Base-by-base conservation (phyloP, 495 filamentous ascomycete species). In the Penicillium bovifimosum region DNA sequence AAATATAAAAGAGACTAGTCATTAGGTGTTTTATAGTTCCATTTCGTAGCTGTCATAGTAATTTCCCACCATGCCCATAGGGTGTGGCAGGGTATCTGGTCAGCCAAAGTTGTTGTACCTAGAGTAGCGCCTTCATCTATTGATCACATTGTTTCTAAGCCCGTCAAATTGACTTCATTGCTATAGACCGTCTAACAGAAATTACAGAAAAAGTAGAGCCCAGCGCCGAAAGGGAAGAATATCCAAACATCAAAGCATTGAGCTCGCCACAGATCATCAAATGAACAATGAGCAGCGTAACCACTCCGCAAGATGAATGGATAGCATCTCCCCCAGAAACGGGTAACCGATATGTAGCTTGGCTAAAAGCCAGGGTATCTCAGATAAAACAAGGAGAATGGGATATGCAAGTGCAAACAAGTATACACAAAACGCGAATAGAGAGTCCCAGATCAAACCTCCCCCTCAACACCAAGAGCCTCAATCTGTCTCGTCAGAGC, bases 401-500 rank as follows among this genome's bases (percentile, higher is more conserved):
- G 48, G 17, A 50, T 16, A 33, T 29, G 31, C 42, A 42, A 33
- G 48, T 50, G 47, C 35, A 56, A 24, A 24, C 42, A 49, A 34
- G 48, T 50, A 42, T 50, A 50, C 40, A 45, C 43, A 41, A 47
- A 9, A 20, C 8, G 34, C 39, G 40, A 29, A 41, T 28, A 31
- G 20, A 24, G 20, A 24, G 20, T 24, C 13, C 13, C 34, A 32
- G n/a, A 17, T 64, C 36, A 66, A 32, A 41, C 40, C 14, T 54
- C 56, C 9, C 28, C 50, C 31, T 60, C 54, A 43, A 16, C 61
- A 11, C 65, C 71, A 24, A 75, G 56, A 3, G 65, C 60, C 49
- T 75, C 68, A 8, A 75, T 61, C 31, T 73, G 65, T 54, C 68
- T 70, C 18, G 65, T 68, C 33, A 74, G 41, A 5, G 72, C 72